Base-by-base conservation (phyloP, 2,329 filamentous ascomycete species). In the Proliferodiscus dingleyae region DNA sequence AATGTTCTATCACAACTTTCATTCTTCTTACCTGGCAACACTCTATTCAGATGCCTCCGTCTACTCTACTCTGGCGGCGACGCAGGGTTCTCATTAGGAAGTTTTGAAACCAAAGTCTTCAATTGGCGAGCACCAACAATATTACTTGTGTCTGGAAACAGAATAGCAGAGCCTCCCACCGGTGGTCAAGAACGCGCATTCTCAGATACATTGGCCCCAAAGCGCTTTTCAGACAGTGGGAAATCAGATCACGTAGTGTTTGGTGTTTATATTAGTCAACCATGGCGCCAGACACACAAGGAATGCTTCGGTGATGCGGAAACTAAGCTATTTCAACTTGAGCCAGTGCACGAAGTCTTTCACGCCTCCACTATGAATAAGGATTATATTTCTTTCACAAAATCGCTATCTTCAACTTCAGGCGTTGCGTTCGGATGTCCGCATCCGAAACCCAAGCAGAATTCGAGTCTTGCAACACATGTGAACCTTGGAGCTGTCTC, bases 121-220 rank as follows among this genome's bases (percentile, higher is more conserved):
- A 85, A 89, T 61, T 89, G 85, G 85, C 73, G 78, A 33, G 84
- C 84, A 0, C 85, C 85, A 0, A 87, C 85, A 0, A 77, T 89
- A 15, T 69, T 89, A 9, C 72, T 89, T 1, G 80, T 89, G 2
- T 77, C 78, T 16, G 85, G 85, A 16, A 78, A 74, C 3, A 73
- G 82, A 5, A 69, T 89, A 5, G 63, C 70, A 2, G 67, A 75
- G 16, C 60, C 64, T 32, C 68, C 73, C 1, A 63, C 66, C 10
- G 68, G 72, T 11, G 75, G 78, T 0, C 73, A 74, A 37, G 77
- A 81, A 55, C 66, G 70, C 2, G 62, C 68, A 0, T 85, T 84
- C 68, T 70, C 75, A 3, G 75, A 83, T 10, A 76, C 78, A 0
- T 68, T 89, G 0, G 81, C 83, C 0, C 74, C 81, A 0, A 80